These are phyloP conservation scores for Podospora fimiseda DNA, from an alignment of 495 filamentous ascomycete species.

Conservation along the genomic window DNA sequence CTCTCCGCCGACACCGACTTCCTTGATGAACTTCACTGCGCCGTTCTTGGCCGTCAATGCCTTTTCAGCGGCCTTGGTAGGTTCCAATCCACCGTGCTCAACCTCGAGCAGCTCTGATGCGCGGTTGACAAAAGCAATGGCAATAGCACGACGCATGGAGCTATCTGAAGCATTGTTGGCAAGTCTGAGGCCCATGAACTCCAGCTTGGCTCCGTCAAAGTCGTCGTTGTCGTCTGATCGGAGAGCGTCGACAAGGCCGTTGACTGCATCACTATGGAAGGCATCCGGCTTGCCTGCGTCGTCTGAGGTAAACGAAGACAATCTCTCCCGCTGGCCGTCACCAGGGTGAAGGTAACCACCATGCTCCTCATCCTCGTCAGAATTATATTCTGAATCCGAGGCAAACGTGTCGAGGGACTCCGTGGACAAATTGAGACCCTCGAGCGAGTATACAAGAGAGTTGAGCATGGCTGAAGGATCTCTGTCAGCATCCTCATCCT, in stretches of 20 bases:
- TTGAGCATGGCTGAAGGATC: conserved; percentile 35
- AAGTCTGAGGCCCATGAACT: conserved; percentile 84
- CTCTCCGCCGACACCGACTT: conserved; percentile 45
- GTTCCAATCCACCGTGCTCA: conserved; percentile 44
- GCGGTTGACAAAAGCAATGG: conserved; percentile 74
- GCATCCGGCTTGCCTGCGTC: conserved; percentile 46
- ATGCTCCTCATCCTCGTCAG: conserved; percentile 30
- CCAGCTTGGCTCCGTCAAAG: conserved; percentile 79
- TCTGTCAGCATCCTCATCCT: conserved; percentile 44
- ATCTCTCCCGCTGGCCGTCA: conserved; percentile 35
- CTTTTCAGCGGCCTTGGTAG: conserved; percentile 58
- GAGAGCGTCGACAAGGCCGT: conserved; percentile 77
- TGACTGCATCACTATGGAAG: conserved; percentile 83
- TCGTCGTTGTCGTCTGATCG: conserved; percentile 51
- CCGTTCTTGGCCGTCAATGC: conserved; percentile 43
- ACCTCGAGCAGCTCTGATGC: conserved; percentile 64
- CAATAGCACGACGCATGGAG: conserved; percentile 80
- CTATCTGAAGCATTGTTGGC: conserved; percentile 81
- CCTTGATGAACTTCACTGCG: conserved; percentile 44
- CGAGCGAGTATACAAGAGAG: conserved; percentile 60
- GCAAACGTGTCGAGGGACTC: conserved; percentile 67
- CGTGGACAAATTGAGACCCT: conserved; percentile 59
- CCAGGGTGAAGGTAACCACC: conserved; percentile 8
- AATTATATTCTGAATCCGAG: conserved; percentile 35
- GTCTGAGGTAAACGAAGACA: conserved; percentile 47